Evolutionary conservation across 345 rosid species (phyloP), one percentile per base, ranked within the genome.

Genomic region (Eutrema yunnanense): DNA sequence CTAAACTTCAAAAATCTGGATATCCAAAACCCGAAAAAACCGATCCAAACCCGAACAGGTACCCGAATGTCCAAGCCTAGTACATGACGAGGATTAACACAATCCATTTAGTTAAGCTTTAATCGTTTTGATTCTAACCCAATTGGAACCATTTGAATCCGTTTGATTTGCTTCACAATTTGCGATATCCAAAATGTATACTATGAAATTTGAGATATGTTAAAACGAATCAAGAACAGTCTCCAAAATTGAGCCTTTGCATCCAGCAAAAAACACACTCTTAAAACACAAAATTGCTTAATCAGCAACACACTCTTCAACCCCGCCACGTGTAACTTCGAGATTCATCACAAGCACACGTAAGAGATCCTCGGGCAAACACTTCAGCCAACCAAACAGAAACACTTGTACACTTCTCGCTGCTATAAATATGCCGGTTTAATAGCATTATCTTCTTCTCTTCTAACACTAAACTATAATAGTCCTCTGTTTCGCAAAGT

Each of bases 181-280:
- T 34, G 1, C 61, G 14, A 16, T 65, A 61, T 64, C 61, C 22
- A 0, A 19, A 22, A 69, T 19, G 1, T 19, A 19, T 19, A 16
- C 29, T 9, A 47, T 8, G 50, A 36, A 4, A 11, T 22, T 30
- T 51, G 11, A 29, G 48, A 32, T 2, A 47, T 16, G 9, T 2
- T 7, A 1, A 2, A 49, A 65, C 57, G 4, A 8, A 65, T 8
- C 34, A 57, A 22, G 5, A 62, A 7, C 27, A 32, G 52, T 19
- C 37, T 42, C 3, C 33, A 38, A 74, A 81, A 55, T 49, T 37
- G 30, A 42, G 19, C 43, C 66, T 58, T 55, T 65, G 83, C 68
- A 4, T 48, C 32, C 16, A 6, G 58, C 36, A 69, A 74, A 78
- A 86, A 90, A 79, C 96, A 88, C 96, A 83, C 30, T 6, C 61